A percentile compares a stretch with the other conserved stretches of the same genome.
Evolutionary conservation across 805 yeast species (phyloP).

Genomic region (Myxozyma lipomycoides): DNA sequence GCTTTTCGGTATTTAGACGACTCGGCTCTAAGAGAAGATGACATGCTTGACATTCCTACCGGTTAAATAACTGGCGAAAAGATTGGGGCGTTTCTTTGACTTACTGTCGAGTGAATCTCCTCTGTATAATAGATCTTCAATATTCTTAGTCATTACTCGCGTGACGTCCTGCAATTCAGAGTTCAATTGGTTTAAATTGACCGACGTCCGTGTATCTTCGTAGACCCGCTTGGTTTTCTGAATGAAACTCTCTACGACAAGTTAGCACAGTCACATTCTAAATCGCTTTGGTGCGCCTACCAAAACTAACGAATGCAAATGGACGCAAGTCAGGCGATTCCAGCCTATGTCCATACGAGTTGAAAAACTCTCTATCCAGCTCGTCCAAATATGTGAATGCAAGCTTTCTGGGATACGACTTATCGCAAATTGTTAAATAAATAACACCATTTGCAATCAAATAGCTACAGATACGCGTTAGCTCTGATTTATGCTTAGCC

Average conservation of each 20-base stretch:
- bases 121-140: conserved; percentile 88
- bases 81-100: background rate
- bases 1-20: conserved; percentile 83
- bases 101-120: conserved; percentile 81
- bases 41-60: conserved; percentile 77
- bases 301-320: conserved; percentile 84
- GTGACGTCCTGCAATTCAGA: conserved; percentile 89
- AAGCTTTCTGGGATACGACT: conserved; percentile 77
- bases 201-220: conserved; percentile 86
- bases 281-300: conserved; percentile 6
- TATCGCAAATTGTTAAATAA: conserved; percentile 73
- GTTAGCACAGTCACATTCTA: background rate
- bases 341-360: conserved; percentile 70
- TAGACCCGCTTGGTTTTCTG: conserved; percentile 84
- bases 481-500: background rate
- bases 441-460: conserved; percentile 59
- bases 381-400: conserved; percentile 86
- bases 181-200: conserved; percentile 79
- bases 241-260: conserved; percentile 41
- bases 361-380: conserved; percentile 73
- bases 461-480: conserved; percentile 42
- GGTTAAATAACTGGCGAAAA: background rate
- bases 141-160: conserved; percentile 91
- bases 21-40: conserved; percentile 72
- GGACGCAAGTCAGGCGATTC: conserved; percentile 68